Percentiles rank a stretch among this genome's conserved stretches.
Evolutionary conservation across 331 rosid genomes (phyloP).

Genomic region (Stylosanthes scabra): DNA sequence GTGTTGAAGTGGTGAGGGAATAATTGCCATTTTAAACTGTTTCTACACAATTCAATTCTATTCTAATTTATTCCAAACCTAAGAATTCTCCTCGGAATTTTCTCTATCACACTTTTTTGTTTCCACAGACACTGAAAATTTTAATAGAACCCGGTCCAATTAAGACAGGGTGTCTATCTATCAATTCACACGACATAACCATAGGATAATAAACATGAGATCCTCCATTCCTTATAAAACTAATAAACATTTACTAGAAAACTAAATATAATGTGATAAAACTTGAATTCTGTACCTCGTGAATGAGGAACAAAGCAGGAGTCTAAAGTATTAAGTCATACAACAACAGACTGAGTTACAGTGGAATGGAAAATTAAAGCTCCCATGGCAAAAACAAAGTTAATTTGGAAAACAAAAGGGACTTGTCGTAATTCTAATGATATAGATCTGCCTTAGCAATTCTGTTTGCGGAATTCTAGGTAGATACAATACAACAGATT

Average conservation of each 20-base stretch:
- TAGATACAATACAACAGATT: background rate
- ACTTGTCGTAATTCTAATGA: background rate
- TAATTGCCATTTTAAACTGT: too few species aligned
- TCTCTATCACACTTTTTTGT: too few species aligned
- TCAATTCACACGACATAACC: background rate
- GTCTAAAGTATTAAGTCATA: background rate
- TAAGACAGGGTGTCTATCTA: background rate
- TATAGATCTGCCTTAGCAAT: slow-evolving; percentile 34
- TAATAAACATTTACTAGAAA: slow-evolving; percentile 4
- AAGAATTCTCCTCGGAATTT: too few species aligned
- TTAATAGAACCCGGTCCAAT: background rate
- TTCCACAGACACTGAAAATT: background rate
- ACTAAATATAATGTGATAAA: slow-evolving; percentile 14
- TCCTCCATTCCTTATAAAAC: background rate
- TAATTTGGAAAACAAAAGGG: background rate
- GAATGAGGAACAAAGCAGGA: background rate
- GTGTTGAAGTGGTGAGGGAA: too few species aligned
- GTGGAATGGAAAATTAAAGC: background rate
- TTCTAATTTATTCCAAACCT: too few species aligned
- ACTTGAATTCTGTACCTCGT: background rate
- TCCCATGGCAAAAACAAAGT: slow-evolving; percentile 12
- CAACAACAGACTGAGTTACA: slow-evolving; percentile 20
- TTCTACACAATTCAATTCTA: too few species aligned
- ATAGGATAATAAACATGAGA: background rate
- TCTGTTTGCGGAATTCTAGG: background rate